Evolutionary conservation across 768 basidiomycete species (phyloP), one percentile per base, ranked within the genome.

Genomic region (Termitomyces titanicus): DNA sequence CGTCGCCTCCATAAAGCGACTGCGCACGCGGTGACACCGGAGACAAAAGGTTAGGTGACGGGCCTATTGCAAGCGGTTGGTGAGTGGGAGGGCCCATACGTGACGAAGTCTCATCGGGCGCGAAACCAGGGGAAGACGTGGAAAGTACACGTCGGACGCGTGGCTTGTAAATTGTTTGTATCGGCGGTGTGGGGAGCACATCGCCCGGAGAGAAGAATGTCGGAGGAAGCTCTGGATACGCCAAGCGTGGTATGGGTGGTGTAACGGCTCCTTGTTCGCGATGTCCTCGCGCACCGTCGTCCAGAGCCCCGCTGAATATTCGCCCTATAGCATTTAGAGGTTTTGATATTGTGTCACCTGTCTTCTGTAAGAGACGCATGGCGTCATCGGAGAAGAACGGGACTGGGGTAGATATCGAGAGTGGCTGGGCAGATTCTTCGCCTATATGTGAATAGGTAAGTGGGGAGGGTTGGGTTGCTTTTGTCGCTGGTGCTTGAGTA

Each of bases 271-370:
- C 42, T 29, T 69, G 73, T 47, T 76, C 73, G 37, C 75, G 66
- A 25, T 74, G 74, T 49, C 86, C 84, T 10, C 79, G 71, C 13
- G 79, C 83, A 5, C 80, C 82, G 34, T 81, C 80, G 62, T 92
- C 89, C 11, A 94, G 72, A 0, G 91, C 92, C 43, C 90, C 90
- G 57, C 82, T 89, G 67, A 96, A 87, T 57, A 97, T 94, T 49
- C 89, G 84, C 17, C 92, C 82, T 48, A 97, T 88, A 1, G 94
- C 92, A 59, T 76, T 90, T n/a, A 97, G 79, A 3, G 94, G 94
- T 67, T 93, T 94, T 8, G 89, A 93, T 54, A 96, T 88, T 0
- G 84, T 89, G 66, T 94, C 91, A 8, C 94, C 92, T 0, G 94
- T 96, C 67, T 89, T 89, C 70, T 94, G 94, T 42, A 96, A 77